Evolutionary conservation across 108 stramenopile species (phyloP).

Genomic region (Fistulifera pelliculosa): DNA sequence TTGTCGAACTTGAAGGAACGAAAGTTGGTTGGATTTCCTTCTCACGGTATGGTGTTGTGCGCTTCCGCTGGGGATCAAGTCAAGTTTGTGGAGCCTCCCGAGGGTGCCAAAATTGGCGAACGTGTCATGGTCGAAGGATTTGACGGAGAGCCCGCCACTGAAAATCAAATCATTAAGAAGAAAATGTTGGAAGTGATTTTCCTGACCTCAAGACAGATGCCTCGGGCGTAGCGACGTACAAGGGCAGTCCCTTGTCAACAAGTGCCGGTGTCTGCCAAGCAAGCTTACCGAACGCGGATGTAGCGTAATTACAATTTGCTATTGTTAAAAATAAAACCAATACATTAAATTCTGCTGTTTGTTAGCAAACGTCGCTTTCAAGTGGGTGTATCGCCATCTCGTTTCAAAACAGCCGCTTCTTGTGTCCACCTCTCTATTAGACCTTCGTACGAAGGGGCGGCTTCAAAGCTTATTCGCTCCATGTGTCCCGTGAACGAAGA

Average conservation of each 20-base stretch:
- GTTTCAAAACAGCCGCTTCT: too few relatives aligned
- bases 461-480: too few relatives aligned
- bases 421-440: too few relatives aligned
- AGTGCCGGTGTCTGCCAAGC: constrained; percentile 4
- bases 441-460: too few relatives aligned
- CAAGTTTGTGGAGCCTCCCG: constrained; percentile 76
- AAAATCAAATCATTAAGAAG: constrained; percentile 82
- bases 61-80: constrained; percentile 69
- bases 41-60: constrained; percentile 92
- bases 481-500: too few relatives aligned
- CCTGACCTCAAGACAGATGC: constrained; percentile 44
- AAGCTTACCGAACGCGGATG: constrained; percentile 4
- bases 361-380: too few relatives aligned
- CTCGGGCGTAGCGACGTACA: constrained; percentile 47
- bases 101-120: constrained; percentile 64
- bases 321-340: too few relatives aligned
- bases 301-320: constrained; percentile 6
- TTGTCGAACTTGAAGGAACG: constrained; percentile 85
- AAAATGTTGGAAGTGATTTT: constrained; percentile 81
- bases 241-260: constrained; percentile 37
- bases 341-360: too few relatives aligned
- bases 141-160: constrained; percentile 64
- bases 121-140: constrained; percentile 65
- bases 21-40: constrained; percentile 73
- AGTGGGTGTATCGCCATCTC: too few relatives aligned